These are phyloP conservation scores for Coemansia sp. DNA, from an alignment of 192 early-diverging fungal genomes.

Conservation along the genomic window DNA sequence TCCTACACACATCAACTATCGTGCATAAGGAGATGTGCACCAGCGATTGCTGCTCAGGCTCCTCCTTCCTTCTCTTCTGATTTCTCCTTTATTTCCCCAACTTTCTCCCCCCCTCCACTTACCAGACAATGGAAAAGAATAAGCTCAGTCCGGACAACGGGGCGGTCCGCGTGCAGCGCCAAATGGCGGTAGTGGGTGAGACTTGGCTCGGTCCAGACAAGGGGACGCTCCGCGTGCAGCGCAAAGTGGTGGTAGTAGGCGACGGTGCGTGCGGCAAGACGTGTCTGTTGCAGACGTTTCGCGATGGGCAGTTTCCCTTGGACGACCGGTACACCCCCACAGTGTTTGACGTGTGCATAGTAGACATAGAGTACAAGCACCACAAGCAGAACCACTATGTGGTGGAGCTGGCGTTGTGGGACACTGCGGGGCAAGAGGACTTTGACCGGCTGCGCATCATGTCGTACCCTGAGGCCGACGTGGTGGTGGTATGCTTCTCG, in stretches of 20 bases:
- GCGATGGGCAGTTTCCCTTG: constrained; percentile 74
- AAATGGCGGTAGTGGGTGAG: not conserved
- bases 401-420: constrained; percentile 92
- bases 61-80: not conserved
- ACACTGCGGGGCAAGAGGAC: constrained; percentile 97
- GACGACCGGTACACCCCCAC: constrained; percentile 74
- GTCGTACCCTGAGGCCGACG: constrained; percentile 89
- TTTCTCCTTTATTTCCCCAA: too few relatives aligned
- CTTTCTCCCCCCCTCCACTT: too few relatives aligned
- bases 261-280: constrained; percentile 94
- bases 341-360: constrained; percentile 92
- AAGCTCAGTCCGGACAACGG: too few relatives aligned
- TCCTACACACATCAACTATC: too few relatives aligned
- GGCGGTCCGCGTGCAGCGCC: too few relatives aligned
- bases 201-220: not conserved
- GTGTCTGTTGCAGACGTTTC: constrained; percentile 81
- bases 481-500: constrained; percentile 91
- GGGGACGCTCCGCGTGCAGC: not conserved
- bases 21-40: too few relatives aligned
- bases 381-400: constrained; percentile 76
- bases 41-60: not conserved
- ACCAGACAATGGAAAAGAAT: too few relatives aligned
- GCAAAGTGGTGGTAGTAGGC: constrained; percentile 89
- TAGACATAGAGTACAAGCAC: constrained; percentile 83
- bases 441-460: constrained; percentile 91